Evolutionary conservation across 495 filamentous ascomycete species (phyloP).

Genomic region (Neurospora sp.): DNA sequence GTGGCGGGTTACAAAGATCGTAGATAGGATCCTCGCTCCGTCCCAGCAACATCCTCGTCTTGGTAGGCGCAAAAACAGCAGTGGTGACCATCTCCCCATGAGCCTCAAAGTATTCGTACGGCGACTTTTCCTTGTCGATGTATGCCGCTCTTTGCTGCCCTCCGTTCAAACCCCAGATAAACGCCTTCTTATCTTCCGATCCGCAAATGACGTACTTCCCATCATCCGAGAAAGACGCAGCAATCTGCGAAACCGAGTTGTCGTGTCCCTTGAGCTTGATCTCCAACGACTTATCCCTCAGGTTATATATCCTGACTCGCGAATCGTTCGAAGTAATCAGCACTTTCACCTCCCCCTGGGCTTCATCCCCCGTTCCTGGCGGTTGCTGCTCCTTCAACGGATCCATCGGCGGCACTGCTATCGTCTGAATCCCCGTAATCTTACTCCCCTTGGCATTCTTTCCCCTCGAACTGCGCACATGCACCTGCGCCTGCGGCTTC

Average conservation of each 20-base stretch:
- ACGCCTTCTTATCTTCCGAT: slow-evolving; percentile 80
- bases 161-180: slow-evolving; percentile 70
- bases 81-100: slow-evolving; percentile 82
- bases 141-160: slow-evolving; percentile 33
- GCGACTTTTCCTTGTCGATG: slow-evolving; percentile 65
- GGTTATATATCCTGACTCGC: slow-evolving; percentile 81
- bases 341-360: slow-evolving; percentile 65
- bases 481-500: slow-evolving; percentile 72
- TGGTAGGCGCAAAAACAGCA: slow-evolving; percentile 72
- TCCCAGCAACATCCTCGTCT: slow-evolving; percentile 65
- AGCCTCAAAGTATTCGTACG: slow-evolving; percentile 81
- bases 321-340: slow-evolving; percentile 95
- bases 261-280: slow-evolving; percentile 89
- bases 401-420: slow-evolving; percentile 38
- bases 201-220: slow-evolving; percentile 83
- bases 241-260: slow-evolving; percentile 87
- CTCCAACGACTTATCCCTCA: slow-evolving; percentile 72
- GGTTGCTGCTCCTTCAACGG: not conserved
- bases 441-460: slow-evolving; percentile 95
- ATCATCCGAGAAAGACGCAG: slow-evolving; percentile 81
- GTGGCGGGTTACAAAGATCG: slow-evolving; percentile 92
- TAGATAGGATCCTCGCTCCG: slow-evolving; percentile 85
- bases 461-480: slow-evolving; percentile 80
- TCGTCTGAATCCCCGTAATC: slow-evolving; percentile 88
- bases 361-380: not conserved